Percentiles rank a stretch among this genome's conserved stretches.
These are phyloP conservation scores for Botrytis cinerea DNA, from an alignment of 2,329 filamentous ascomycete genomes.

Conservation along the genomic window DNA sequence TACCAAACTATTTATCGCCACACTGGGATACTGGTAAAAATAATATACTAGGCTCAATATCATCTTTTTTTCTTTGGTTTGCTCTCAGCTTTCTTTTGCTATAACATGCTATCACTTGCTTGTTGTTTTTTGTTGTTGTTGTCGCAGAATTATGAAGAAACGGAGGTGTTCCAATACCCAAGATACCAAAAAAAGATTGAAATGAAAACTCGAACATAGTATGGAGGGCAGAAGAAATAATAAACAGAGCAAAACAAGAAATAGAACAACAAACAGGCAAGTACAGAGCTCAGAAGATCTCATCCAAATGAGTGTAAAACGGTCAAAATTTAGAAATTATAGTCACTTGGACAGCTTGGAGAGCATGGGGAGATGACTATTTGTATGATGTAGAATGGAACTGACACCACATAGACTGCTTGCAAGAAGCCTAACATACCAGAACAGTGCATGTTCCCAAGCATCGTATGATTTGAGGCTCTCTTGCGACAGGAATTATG, in stretches of 20 bases:
- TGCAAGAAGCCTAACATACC: not conserved
- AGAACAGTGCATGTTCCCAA: not conserved
- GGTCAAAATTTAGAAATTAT: not conserved
- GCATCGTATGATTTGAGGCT: not conserved
- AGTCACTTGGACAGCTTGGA: not conserved
- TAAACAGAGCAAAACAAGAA: not conserved
- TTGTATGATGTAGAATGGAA: too few species aligned
- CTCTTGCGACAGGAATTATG: fast-evolving
- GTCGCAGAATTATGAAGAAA: too few species aligned
- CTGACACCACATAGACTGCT: not conserved
- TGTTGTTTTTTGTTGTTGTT: not conserved
- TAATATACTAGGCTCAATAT: not conserved
- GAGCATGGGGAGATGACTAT: not conserved
- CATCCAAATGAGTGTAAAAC: not conserved
- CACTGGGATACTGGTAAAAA: not conserved
- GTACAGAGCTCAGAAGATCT: not conserved
- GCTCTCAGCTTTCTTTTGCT: not conserved
- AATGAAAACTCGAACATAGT: not conserved
- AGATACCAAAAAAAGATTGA: too few species aligned
- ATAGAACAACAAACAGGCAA: too few species aligned
- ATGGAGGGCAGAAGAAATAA: not conserved
- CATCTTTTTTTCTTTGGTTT: not conserved
- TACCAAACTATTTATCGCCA: not conserved
- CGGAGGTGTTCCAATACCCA: too few species aligned
- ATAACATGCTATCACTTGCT: not conserved